Evolutionary conservation across 192 early-diverging fungal genomes (phyloP).

Genomic region (Haplosporangium gracile): DNA sequence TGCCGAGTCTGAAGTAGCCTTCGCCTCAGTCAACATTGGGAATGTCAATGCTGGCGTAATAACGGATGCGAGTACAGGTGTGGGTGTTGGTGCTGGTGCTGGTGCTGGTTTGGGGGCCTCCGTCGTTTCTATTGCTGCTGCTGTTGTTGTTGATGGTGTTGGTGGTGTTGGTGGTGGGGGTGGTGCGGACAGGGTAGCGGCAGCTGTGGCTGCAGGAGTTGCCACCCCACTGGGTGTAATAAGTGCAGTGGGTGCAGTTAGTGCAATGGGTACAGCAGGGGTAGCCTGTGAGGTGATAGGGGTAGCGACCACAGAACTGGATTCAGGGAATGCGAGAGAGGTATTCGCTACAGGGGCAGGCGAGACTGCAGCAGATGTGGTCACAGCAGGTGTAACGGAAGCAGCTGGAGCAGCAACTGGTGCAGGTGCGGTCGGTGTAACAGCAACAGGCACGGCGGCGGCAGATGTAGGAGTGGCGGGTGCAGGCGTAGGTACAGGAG

Average conservation of each 20-base stretch:
- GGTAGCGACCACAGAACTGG: too few relatives aligned
- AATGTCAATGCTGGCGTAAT: background rate
- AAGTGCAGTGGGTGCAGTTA: background rate
- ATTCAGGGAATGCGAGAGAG: background rate
- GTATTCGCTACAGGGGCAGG: background rate
- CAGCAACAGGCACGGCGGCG: background rate
- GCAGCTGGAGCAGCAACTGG: background rate
- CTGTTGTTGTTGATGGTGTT: background rate
- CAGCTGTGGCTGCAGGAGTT: background rate
- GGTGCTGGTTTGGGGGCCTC: background rate
- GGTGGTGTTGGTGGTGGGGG: background rate
- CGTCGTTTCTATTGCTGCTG: background rate
- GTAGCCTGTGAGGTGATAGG: background rate
- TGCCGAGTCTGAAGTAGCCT: background rate
- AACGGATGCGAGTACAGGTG: background rate
- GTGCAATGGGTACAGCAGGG: too few relatives aligned
- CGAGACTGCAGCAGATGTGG: background rate
- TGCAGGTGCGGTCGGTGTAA: background rate
- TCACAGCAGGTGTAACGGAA: background rate
- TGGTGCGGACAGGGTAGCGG: background rate
- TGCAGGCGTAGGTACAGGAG: background rate
- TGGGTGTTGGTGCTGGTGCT: background rate
- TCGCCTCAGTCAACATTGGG: background rate
- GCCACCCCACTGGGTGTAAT: background rate
- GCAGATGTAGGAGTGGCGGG: background rate